These are phyloP conservation scores for Suhomyces emberorum DNA, from an alignment of 805 yeast species.

Conservation along the genomic window DNA sequence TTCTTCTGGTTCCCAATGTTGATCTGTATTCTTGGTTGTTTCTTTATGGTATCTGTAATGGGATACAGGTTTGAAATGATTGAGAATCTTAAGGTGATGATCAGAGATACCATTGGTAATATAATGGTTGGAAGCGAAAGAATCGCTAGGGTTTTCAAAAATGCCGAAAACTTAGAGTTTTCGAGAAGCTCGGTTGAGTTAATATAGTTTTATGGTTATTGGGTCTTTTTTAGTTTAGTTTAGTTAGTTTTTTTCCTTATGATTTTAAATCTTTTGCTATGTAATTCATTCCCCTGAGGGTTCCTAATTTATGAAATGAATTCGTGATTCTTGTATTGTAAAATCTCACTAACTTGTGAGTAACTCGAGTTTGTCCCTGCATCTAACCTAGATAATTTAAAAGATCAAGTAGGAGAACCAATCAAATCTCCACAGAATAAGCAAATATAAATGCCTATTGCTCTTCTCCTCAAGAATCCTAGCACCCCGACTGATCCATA, in stretches of 20 bases:
- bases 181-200: too few relatives aligned
- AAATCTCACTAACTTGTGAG: background rate
- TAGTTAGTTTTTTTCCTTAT: background rate
- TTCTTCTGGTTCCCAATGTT: conserved; percentile 89
- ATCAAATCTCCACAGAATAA: background rate
- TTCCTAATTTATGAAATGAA: background rate
- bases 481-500: conserved; percentile 72
- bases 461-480: conserved; percentile 66
- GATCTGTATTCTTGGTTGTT: conserved; percentile 51
- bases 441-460: conserved; percentile 10
- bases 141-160: conserved; percentile 35
- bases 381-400: background rate
- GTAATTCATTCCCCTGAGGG: too few relatives aligned
- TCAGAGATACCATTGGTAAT: conserved; percentile 39
- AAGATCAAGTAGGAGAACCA: too few relatives aligned
- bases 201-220: too few relatives aligned
- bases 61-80: conserved; percentile 37
- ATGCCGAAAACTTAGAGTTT: conserved; percentile 6
- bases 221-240: background rate
- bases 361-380: background rate
- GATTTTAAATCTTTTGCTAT: background rate
- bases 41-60: conserved; percentile 40
- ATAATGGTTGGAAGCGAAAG: conserved; percentile 44
- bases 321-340: too few relatives aligned
- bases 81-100: conserved; percentile 30